Base-by-base conservation (phyloP, 1,284 basidiomycete genomes). In the Golubevia sp. region DNA sequence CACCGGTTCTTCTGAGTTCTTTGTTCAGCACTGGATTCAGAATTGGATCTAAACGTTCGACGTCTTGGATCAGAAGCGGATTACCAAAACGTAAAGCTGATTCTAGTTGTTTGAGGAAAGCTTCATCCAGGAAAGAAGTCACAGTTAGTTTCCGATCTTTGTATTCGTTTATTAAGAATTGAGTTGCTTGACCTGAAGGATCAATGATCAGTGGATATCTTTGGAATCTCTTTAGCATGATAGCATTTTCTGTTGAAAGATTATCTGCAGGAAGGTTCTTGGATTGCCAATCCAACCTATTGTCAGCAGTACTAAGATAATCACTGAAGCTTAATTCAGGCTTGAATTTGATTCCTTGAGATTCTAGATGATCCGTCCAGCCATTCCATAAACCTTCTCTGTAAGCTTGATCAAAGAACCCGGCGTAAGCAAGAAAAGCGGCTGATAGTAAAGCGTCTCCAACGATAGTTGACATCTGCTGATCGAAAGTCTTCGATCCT, bases 391-490 rank as follows among this genome's bases (percentile, higher is more conserved):
- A 70, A 30, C 67, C 61, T 38, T 80, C 78, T 34, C 81, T 74
- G 48, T 79, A 77, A 54, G 75, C 76, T 66, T 83, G 81, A 54
- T 83, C 81, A 50, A 83, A 83, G 64, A 73, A 83, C 58, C 81
- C 81, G 2, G 79, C 77, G 49, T 81, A 81, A 8, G 74, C 77
- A n/a, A 83, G 62, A 66, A 82, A 75, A 26, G 79, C 79, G 1
- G 81, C 77, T 3, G 76, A 81, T 21, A 83, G 70, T 23, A 83
- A 69, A 15, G 78, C 76, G 52, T 83, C 81, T 55, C 81, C 81
- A 20, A 74, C 64, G 58, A 83, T 76, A 55, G 81, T 83, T 63
- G 71, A 76, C 70, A 82, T 76, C 56, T 82, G 77, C 1, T 71
- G 71, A 60, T 82, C 78, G 51, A 83, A 83, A 13, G 78, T 77